Evolutionary conservation across 805 yeast genomes (phyloP), one percentile per base, ranked within the genome.

Genomic region (Starmerella roubikii): DNA sequence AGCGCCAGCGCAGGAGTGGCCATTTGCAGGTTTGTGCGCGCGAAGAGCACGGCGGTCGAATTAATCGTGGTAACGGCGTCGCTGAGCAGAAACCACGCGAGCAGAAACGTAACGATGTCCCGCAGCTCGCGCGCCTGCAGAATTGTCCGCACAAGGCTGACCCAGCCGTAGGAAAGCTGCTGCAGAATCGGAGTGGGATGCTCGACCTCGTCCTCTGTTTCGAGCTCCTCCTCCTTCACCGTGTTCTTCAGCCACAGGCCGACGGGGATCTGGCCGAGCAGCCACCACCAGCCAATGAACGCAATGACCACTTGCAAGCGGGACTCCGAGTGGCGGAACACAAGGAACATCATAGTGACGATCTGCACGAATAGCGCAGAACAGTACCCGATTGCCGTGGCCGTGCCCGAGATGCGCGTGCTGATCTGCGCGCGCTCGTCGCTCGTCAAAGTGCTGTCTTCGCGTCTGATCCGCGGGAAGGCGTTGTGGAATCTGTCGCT

Each of bases 41-140:
- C 82, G 59, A 80, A 80, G 28, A 80, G 54, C 23, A 81, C 73
- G 0, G 91, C 88, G 0, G 91, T 76, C 1, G 85, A 75, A 54
- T 79, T 80, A 40, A 80, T 79, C 0, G 91, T 81, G 1, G 86
- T 78, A 10, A 78, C 60, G 0, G 84, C 75, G 52, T 81, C 93
- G 17, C 82, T 72, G 2, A 80, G 63, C 32, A 81, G 67, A 48
- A 80, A 80, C 93, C 93, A 80, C 1, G 82, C 85, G 0, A 71
- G 34, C 9, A 80, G 58, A 47, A 76, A 80, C 11, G 71, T 66
- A n/a, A 71, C 62, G 16, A 81, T 80, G 49, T 80, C 88, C 45
- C 64, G 67, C 50, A 80, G 58, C 35, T 69, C 58, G 2, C 71
- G 63, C 1, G 79, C 83, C 46, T 73, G 76, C 32, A 62, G 65